Percentiles rank a stretch among this genome's conserved stretches.
Evolutionary conservation across 1,139 yeast species (phyloP).

Genomic region (Suhomyces panamericanus): DNA sequence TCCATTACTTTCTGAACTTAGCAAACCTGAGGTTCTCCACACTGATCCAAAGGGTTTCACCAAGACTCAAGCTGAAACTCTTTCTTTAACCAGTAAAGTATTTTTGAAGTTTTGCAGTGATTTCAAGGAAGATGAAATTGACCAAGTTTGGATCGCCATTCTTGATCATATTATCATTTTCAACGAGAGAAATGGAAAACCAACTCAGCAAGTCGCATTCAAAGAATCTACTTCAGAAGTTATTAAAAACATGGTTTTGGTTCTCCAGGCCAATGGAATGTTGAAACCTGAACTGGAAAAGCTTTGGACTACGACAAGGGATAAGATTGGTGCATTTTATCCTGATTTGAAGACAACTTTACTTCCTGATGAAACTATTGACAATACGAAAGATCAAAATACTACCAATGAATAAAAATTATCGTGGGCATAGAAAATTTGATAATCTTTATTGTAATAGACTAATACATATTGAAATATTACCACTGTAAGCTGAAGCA

Average conservation of each 20-base stretch:
- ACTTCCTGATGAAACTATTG: neutral
- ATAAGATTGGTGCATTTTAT: constrained; percentile 42
- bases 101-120: constrained; percentile 53
- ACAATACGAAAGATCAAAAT: neutral
- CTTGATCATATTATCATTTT: constrained; percentile 34
- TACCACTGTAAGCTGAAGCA: neutral
- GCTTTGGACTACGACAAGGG: constrained; percentile 43
- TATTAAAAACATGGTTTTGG: constrained; percentile 57
- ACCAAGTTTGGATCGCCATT: constrained; percentile 38
- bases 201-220: constrained; percentile 22
- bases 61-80: constrained; percentile 63
- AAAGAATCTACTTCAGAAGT: constrained; percentile 64
- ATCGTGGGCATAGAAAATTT: neutral
- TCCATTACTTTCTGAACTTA: constrained; percentile 67
- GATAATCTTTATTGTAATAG: neutral
- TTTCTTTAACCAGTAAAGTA: constrained; percentile 68
- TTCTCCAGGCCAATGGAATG: constrained; percentile 31
- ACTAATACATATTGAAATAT: neutral
- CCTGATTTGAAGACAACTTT: constrained; percentile 44
- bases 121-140: constrained; percentile 26
- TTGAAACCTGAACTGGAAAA: constrained; percentile 25
- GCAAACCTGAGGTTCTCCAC: constrained; percentile 65
- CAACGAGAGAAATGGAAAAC: constrained; percentile 39
- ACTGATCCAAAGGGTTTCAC: constrained; percentile 66
- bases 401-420: neutral